Base-by-base conservation (phyloP, 1,284 basidiomycete species). In the Ceratobasidium sp. region DNA sequence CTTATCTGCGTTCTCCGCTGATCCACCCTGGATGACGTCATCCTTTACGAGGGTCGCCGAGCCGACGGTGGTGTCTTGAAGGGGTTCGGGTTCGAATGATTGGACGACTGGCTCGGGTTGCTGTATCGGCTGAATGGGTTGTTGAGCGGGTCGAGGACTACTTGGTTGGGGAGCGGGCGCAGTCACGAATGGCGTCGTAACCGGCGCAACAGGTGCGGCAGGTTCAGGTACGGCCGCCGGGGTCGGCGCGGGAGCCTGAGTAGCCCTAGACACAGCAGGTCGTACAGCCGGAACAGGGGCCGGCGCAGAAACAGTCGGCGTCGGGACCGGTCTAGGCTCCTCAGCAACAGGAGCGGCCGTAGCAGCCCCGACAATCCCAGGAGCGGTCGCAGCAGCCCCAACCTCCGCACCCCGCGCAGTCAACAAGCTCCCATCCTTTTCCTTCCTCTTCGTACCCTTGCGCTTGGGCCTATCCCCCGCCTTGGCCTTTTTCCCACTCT, bases 121-220 rank as follows among this genome's bases (percentile, higher is more conserved):
- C 1, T 8, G 33, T 16, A 62, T 16, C 6, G 57, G 23, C n/a
- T 59, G 55, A 6, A 27, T 30, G 23, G 55, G 23, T 46, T 20
- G 55, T 30, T 30, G 55, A 59, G n/a, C 18, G 7, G 50, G 50
- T 52, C 50, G 50, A 18, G 50, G 50, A n/a, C 18, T 52, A 35
- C 57, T 60, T 38, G 67, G 67, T 38, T 55, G 67, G 6, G 62
- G 62, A 46, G 62, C 62, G 1, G 48, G 48, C 8, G 66, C 66
- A 27, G 52, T 68, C 44, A 44, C 23, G 55, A 57, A 10, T 8
- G 59, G 59, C 35, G 33, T 33, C 27, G 59, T 10, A 1, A 33
- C 27, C 27, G 59, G 27, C 59, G 59, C 59, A 20, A 60, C 27
- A 6, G 20, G 7, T 5, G 20, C 54, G 7, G 54, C 18, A n/a